A percentile compares a stretch with the other conserved stretches of the same genome.
Conservation (phyloP, 441 rosid species). For the Bocquillonia castaneifolia region DNA sequence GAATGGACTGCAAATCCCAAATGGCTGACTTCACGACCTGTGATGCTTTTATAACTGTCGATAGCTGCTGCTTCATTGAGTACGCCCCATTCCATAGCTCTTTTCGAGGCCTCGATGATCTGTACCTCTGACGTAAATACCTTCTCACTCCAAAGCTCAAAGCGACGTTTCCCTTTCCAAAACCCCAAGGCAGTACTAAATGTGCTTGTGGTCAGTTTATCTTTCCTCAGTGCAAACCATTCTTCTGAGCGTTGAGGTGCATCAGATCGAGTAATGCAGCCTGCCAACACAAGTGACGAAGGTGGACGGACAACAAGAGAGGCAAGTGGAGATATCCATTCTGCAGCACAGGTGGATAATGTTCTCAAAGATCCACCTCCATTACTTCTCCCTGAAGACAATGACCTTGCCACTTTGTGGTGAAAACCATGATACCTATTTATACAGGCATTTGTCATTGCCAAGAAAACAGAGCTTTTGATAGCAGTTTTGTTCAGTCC, state of each 20-base stretch:
- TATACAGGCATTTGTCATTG: constrained; percentile 42
- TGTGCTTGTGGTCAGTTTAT: constrained; percentile 85
- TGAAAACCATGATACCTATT: constrained; percentile 32
- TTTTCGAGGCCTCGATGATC: constrained; percentile 34
- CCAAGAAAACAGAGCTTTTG: constrained; percentile 20
- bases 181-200: constrained; percentile 91
- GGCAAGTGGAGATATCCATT: constrained; percentile 27
- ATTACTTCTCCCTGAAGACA: constrained; percentile 25
- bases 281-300: constrained; percentile 39
- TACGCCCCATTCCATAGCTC: constrained; percentile 93
- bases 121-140: constrained; percentile 48
- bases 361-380: constrained; percentile 25
- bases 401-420: constrained; percentile 23
- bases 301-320: constrained; percentile 34
- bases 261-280: constrained; percentile 45
- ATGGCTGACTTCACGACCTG: constrained; percentile 64
- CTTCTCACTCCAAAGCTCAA: constrained; percentile 90
- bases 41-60: constrained; percentile 64
- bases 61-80: constrained; percentile 73
- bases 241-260: constrained; percentile 83
- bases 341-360: constrained; percentile 33
- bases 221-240: constrained; percentile 84
- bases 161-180: constrained; percentile 78
- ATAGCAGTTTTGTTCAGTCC: constrained; percentile 16
- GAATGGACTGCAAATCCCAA: constrained; percentile 79